These are phyloP conservation scores for Metschnikowia dekortorum DNA, from an alignment of 805 yeast genomes.

Conservation along the genomic window DNA sequence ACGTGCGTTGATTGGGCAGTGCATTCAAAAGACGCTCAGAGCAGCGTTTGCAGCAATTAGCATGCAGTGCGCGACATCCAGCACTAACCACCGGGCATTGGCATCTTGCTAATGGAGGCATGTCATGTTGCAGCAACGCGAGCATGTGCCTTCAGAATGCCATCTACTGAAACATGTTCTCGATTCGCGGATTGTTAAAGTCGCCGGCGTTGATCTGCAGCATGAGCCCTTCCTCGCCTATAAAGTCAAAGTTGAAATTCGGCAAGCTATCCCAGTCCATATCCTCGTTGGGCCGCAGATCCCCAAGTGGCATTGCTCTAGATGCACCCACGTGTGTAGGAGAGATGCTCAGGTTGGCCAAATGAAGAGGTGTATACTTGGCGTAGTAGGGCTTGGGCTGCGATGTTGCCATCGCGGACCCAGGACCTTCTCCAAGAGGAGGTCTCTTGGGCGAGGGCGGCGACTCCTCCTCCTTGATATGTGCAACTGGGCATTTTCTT, in stretches of 20 bases:
- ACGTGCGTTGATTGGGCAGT: no score
- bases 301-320: background rate
- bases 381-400: conserved; percentile 1
- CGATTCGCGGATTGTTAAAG: conserved; percentile 15
- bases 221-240: conserved; percentile 24
- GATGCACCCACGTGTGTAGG: background rate
- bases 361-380: conserved; percentile 9
- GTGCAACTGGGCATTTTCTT: conserved; percentile 1
- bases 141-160: no score
- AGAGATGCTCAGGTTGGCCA: conserved; percentile 3
- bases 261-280: conserved; percentile 20
- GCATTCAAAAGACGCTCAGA: no score
- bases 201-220: conserved; percentile 19
- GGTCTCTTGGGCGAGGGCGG: background rate
- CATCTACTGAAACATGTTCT: conserved; percentile 21
- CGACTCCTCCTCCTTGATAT: background rate
- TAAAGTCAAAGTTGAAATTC: conserved; percentile 29
- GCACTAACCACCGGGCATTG: background rate
- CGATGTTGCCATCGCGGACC: background rate
- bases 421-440: background rate
- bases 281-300: conserved; percentile 2
- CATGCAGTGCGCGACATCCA: background rate
- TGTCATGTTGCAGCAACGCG: no score
- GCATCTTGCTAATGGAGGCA: no score
- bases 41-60: background rate